Evolutionary conservation across 75 land plant species (phyloP), one percentile per base, ranked within the genome.

Genomic region (Chamaecyparis obtusa): DNA sequence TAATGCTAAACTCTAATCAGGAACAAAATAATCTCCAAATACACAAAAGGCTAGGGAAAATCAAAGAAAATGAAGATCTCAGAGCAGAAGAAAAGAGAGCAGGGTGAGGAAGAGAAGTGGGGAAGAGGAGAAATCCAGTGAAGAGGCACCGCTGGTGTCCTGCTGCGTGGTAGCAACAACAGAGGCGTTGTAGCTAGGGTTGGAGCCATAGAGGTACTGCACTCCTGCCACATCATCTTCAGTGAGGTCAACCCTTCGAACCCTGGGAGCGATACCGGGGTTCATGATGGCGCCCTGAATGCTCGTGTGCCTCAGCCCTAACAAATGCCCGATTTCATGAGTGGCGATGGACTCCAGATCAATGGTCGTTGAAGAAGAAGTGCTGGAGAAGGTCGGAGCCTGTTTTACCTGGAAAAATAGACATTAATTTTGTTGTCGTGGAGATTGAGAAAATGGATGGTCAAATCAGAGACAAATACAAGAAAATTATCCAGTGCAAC

Each of bases 311-410:
- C 91, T 94, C 33, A 95, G 83, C 44, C 97, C 97, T 32, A 95
- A 86, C 85, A 96, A 36, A 82, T 96, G 97, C 32, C 97, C 96
- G 48, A 96, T 96, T 90, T 96, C 97, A 86, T 96, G 97, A 33
- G 91, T 91, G 49, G 93, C 97, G 56, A 96, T 95, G 24, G 96
- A 93, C 83, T 94, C 95, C 78, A 96, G 86, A 60, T 96, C 96
- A 19, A 94, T 33, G 36, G 92, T 94, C 0, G 35, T 16, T 1
- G 44, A 24, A 30, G 90, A 21, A 13, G 19, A 14, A 17, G 19
- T 36, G 30, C n/a, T 1, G 35, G 87, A 15, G n/a, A n/a, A n/a
- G n/a, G n/a, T n/a, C n/a, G n/a, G n/a, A n/a, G n/a, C n/a, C n/a
- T n/a, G n/a, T n/a, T n/a, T n/a, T n/a, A n/a, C n/a, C n/a, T n/a